These are phyloP conservation scores for Exserohilum turcica DNA, from an alignment of 2,329 filamentous ascomycete species.

Conservation along the genomic window DNA sequence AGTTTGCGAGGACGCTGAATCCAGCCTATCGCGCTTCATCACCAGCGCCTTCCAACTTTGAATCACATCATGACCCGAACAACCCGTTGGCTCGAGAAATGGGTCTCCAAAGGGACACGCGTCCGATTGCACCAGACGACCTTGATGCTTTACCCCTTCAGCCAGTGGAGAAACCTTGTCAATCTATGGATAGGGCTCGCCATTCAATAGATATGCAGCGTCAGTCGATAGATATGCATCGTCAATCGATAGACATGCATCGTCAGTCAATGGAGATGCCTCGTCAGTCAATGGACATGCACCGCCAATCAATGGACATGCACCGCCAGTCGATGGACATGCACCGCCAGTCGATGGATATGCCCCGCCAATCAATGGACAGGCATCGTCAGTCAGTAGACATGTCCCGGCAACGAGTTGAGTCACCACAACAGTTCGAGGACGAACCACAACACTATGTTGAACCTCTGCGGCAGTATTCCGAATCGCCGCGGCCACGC, in stretches of 20 bases:
- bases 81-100: slow-evolving; percentile 73
- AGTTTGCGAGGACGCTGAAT: slow-evolving; percentile 94
- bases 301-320: slow-evolving; percentile 6
- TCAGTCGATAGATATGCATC: slow-evolving; percentile 5
- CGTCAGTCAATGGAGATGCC: slow-evolving; percentile 16
- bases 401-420: neutral
- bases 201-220: slow-evolving; percentile 1
- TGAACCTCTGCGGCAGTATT: neutral
- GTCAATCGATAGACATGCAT: slow-evolving; percentile 15
- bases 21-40: slow-evolving; percentile 95
- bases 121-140: slow-evolving; percentile 34
- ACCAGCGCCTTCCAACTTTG: slow-evolving; percentile 89
- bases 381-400: slow-evolving; percentile 4
- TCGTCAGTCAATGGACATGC: neutral
- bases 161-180: slow-evolving; percentile 17
- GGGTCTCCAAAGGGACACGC: slow-evolving; percentile 56
- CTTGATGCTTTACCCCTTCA: slow-evolving; percentile 27
- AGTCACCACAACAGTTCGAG: neutral
- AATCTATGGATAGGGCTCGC: slow-evolving; percentile 11
- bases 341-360: slow-evolving; percentile 3
- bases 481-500: neutral
- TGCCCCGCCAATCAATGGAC: slow-evolving; percentile 3
- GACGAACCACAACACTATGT: slow-evolving; percentile 2
- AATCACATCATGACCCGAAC: slow-evolving; percentile 88
- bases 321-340: slow-evolving; percentile 4